Conservation (phyloP, 805 yeast genomes). For the Millerozyma acaciae region DNA sequence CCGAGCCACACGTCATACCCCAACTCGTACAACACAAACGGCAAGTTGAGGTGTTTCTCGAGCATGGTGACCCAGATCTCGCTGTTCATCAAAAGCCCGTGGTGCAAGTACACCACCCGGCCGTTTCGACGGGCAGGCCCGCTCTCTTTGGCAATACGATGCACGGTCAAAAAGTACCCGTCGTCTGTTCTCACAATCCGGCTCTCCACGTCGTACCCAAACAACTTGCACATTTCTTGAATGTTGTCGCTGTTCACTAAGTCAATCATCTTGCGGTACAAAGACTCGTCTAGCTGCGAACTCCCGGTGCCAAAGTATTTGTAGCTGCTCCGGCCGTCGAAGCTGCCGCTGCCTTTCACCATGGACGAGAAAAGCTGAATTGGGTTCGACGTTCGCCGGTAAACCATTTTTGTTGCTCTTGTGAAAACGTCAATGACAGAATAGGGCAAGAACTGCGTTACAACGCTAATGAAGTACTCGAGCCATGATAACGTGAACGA, state of each 20-base stretch:
- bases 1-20: slow-evolving; percentile 97
- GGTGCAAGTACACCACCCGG: slow-evolving; percentile 75
- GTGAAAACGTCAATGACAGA: slow-evolving; percentile 36
- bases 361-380: slow-evolving; percentile 15
- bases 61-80: slow-evolving; percentile 65
- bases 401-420: slow-evolving; percentile 21
- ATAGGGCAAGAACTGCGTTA: slow-evolving; percentile 45
- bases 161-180: slow-evolving; percentile 71
- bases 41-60: slow-evolving; percentile 45
- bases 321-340: slow-evolving; percentile 10
- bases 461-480: slow-evolving; percentile 43
- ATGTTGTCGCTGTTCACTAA: slow-evolving; percentile 50
- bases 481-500: slow-evolving; percentile 47
- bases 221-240: slow-evolving; percentile 60
- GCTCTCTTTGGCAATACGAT: slow-evolving; percentile 48
- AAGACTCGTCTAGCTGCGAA: slow-evolving; percentile 15
- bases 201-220: slow-evolving; percentile 70
- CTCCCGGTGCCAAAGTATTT: slow-evolving; percentile 18
- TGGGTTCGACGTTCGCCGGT: slow-evolving; percentile 25
- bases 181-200: slow-evolving; percentile 76
- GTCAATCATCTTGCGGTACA: slow-evolving; percentile 30
- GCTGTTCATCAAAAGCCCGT: slow-evolving; percentile 85
- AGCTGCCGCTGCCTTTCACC: slow-evolving; percentile 4
- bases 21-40: slow-evolving; percentile 68
- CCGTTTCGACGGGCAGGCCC: slow-evolving; percentile 20